Conservation (phyloP, 1,139 yeast species). For the Yamadazyma aaseri region DNA sequence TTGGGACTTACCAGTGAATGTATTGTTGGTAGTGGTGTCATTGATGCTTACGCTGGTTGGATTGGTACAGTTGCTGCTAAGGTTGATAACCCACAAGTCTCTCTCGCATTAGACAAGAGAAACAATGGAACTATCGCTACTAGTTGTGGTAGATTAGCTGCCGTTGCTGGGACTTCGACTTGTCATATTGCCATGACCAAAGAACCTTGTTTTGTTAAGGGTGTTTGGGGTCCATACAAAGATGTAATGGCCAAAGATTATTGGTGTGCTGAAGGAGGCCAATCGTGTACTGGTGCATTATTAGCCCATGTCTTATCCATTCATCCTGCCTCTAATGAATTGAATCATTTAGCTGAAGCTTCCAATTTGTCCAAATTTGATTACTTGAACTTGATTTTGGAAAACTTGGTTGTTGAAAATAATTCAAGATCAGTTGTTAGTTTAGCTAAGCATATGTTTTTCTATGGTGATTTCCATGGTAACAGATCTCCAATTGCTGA, state of each 20-base stretch:
- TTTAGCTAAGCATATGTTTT: constrained; percentile 80
- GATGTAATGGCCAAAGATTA: constrained; percentile 85
- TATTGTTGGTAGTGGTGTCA: constrained; percentile 91
- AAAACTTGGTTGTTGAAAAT: constrained; percentile 56
- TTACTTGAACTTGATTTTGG: constrained; percentile 72
- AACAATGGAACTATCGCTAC: constrained; percentile 46
- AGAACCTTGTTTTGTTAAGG: constrained; percentile 86
- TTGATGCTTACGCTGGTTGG: constrained; percentile 99
- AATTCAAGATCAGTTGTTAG: constrained; percentile 69
- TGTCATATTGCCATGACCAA: constrained; percentile 90
- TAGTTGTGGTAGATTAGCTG: constrained; percentile 86
- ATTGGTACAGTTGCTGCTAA: constrained; percentile 95
- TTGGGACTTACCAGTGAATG: constrained; percentile 79
- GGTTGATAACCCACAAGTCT: constrained; percentile 52
- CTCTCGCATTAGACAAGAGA: constrained; percentile 32
- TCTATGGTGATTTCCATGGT: constrained; percentile 96
- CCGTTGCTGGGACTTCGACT: constrained; percentile 97
- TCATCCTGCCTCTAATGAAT: constrained; percentile 82
- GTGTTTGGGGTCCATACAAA: constrained; percentile 98
- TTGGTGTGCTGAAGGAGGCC: constrained; percentile 99
- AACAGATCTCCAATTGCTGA: constrained; percentile 97
- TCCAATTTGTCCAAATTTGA: constrained; percentile 78
- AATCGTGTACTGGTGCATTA: constrained; percentile 92
- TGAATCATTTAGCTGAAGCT: constrained; percentile 60
- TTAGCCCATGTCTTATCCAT: constrained; percentile 85